Base-by-base conservation (phyloP, 306 rosid species). In the Carpinus fangiana region DNA sequence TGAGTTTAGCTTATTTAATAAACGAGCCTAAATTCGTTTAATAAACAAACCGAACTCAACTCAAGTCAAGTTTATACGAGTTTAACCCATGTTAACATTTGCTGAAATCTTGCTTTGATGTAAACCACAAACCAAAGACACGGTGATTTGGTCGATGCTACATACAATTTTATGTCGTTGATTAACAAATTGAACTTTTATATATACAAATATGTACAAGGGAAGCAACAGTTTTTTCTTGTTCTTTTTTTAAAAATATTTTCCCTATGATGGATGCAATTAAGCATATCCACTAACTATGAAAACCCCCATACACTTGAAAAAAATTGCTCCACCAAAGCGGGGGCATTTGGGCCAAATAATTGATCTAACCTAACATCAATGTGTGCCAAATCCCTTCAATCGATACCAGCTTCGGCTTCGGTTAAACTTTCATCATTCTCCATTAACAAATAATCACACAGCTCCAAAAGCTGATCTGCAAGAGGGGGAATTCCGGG, bases 401-500 rank as follows among this genome's bases (percentile, higher is more conserved):
- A 53, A 82, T 92, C 98, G 62, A 95, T 95, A 77, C 97, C 95
- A 64, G 93, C 85, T 92, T 95, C 98, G 26, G 98, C 98, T 75
- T 82, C 93, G 56, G 95, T 91, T 75, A 95, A 89, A 85, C 67
- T 86, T 16, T 91, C 98, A 53, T 92, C 98, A 47, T 90, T 88
- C 83, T 88, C 92, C 62, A 83, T 80, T 80, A 95, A 84, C 83
- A 95, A 86, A 82, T 74, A 88, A 80, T 95, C 98, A 86, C 98
- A 95, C 81, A 89, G 81, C 86, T 86, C 95, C 77, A 95, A 84
- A 80, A 91, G 98, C 89, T 86, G 90, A 81, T 95, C 98, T 0
- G 98, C 98, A 79, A 90, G 81, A 61, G 98, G 98, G 51, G 98
- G 98, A 77, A 95, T 95, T 50, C 90, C 90, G 6, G 98, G 98